Conservation (phyloP, 495 filamentous ascomycete species). For the Trypethelium eluteriae region DNA sequence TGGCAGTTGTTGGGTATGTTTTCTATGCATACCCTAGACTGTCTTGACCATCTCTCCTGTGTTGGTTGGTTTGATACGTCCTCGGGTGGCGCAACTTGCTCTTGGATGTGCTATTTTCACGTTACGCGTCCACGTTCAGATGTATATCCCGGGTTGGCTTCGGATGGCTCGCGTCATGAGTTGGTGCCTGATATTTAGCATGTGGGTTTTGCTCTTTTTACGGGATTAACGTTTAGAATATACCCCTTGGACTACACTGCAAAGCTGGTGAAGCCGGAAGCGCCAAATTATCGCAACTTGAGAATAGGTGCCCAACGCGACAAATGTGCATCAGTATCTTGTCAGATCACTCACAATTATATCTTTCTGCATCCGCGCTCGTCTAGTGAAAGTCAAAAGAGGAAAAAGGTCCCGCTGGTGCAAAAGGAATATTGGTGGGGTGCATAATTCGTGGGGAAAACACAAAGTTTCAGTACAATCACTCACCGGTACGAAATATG, state of each 20-base stretch:
- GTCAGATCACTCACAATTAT: too few relatives aligned
- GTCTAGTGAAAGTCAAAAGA: too few relatives aligned
- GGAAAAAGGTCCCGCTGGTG: too few relatives aligned
- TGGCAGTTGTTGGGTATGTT: neutral
- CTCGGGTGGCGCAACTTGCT: neutral
- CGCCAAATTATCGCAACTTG: neutral
- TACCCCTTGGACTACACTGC: neutral
- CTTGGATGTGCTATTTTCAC: neutral
- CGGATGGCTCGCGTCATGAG: neutral
- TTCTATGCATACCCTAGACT: neutral
- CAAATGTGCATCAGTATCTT: too few relatives aligned
- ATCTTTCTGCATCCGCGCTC: too few relatives aligned
- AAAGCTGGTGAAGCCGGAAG: neutral
- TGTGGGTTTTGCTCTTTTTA: neutral
- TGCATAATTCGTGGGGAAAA: too few relatives aligned
- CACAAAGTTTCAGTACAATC: too few relatives aligned
- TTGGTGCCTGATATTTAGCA: neutral
- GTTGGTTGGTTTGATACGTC: neutral
- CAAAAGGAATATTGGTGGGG: too few relatives aligned
- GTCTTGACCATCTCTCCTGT: neutral
- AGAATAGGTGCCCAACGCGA: too few relatives aligned
- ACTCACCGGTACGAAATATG: too few relatives aligned
- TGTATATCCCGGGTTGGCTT: neutral
- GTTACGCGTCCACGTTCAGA: neutral
- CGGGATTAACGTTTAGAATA: neutral